Evolutionary conservation across 306 rosid species (phyloP), one percentile per base, ranked within the genome.

Genomic region (Astragalus membranaceus): DNA sequence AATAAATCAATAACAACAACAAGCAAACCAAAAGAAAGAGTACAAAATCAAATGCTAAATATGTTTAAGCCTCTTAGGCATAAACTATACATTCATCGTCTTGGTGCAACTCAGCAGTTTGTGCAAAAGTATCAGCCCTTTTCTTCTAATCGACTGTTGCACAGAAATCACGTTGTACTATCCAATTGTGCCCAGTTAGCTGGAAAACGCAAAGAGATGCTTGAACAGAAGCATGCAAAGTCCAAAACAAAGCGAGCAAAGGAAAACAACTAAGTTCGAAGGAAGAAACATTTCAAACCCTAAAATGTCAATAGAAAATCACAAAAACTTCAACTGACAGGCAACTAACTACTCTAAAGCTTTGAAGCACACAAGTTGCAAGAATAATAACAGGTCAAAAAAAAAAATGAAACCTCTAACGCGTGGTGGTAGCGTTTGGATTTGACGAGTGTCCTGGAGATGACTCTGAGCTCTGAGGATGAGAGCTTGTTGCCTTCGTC

Each of bases 391-490:
- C 43, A 4, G 32, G 23, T 37, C 8, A 17, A 64, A 17, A 33
- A 17, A 64, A 17, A 33, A 60, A 74, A 52, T 6, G 6, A 51
- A 59, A 88, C 96, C 98, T 92, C 78, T 0, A 85, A 86, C 4
- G 93, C 92, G 65, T 84, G 86, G 14, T 66, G 51, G 59, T 80
- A 79, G 76, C 91, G 88, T 46, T 84, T 88, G n/a, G 80, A 78
- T 65, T 78, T 81, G 59, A 81, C 41, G 9, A 90, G 87, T 33
- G 64, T 75, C 35, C 67, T 62, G 72, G 74, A 41, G 69, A 80
- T 64, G 73, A 72, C 52, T 44, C 96, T 90, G 42, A 92, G 89
- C 9, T 84, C 82, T 20, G 69, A 70, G 37, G 39, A 43, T 8
- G 93, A 80, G 58, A 90, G 43, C 32, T 61, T 56, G 70, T 73